phyloP scores from a whole-genome alignment of 495 filamentous ascomycete species.

The Aspergillus indologenus region DNA sequence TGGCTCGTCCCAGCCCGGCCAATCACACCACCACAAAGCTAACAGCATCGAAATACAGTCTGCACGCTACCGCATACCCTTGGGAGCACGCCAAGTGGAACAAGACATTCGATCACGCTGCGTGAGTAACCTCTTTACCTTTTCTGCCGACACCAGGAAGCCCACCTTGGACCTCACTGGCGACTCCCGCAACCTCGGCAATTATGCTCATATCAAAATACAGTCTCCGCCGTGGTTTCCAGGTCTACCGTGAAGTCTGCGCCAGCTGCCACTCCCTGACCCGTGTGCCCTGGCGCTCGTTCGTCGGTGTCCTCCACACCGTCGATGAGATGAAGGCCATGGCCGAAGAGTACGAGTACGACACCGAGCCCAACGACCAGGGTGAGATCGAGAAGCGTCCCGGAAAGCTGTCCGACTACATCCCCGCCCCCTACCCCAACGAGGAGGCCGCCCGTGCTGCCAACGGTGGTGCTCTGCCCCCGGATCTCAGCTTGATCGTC shows the following conservation, averaged over 20 bases:
- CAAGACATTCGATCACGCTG: constrained; percentile 94
- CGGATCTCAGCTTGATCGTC: constrained; percentile 95
- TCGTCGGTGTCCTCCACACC: constrained; percentile 89
- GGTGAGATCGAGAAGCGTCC: constrained; percentile 97
- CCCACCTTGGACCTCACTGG: background rate
- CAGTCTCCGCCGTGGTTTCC: constrained; percentile 98
- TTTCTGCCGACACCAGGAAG: background rate
- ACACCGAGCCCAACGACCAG: constrained; percentile 95
- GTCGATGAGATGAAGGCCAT: constrained; percentile 96
- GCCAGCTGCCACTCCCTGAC: constrained; percentile 93
- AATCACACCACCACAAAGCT: constrained; percentile 11
- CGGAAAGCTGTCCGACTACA: constrained; percentile 97
- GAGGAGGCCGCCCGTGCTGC: constrained; percentile 97
- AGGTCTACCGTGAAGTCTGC: constrained; percentile 99
- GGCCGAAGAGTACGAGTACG: constrained; percentile 98
- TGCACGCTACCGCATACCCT: constrained; percentile 88
- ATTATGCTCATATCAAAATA: constrained; percentile 24
- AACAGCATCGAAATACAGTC: constrained; percentile 48
- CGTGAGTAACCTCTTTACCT: constrained; percentile 56
- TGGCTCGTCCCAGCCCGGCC: constrained; percentile 18
- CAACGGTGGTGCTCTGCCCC: constrained; percentile 96
- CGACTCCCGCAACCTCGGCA: constrained; percentile 19
- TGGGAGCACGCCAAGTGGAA: constrained; percentile 90
- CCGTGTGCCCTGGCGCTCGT: constrained; percentile 87
- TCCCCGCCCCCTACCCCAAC: constrained; percentile 94